Conservation (phyloP, 129 eudicot genomes). For the Chrysanthemum makinoi region DNA sequence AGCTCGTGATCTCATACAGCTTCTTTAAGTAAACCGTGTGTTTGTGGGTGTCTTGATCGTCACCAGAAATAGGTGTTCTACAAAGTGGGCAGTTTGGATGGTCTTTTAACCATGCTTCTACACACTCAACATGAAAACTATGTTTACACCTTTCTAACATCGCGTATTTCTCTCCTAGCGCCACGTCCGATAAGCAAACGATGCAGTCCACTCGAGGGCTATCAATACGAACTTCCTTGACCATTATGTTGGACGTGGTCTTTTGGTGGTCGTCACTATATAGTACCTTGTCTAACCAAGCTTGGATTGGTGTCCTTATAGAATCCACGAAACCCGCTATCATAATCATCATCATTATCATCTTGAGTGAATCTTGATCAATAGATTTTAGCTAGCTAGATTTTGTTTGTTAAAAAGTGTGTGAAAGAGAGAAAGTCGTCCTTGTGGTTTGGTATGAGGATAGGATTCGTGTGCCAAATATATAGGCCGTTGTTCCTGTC, state of each 20-base stretch:
- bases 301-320: conserved; percentile 22
- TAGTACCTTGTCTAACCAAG: conserved; percentile 17
- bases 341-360: conserved; percentile 41
- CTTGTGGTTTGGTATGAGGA: conserved; percentile 4
- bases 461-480: conserved; percentile 1
- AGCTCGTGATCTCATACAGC: not conserved
- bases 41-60: not conserved
- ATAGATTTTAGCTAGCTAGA: too few species aligned
- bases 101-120: conserved; percentile 28
- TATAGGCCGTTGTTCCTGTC: conserved; percentile 8
- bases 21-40: conserved; percentile 11
- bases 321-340: conserved; percentile 30
- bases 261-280: not conserved
- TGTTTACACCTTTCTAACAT: conserved; percentile 21
- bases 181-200: conserved; percentile 27
- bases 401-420: not conserved
- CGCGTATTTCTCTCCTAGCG: conserved; percentile 17
- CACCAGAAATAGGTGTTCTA: conserved; percentile 22
- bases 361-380: not conserved
- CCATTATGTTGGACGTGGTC: not conserved
- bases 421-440: not conserved
- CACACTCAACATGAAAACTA: conserved; percentile 34
- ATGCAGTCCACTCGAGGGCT: conserved; percentile 20
- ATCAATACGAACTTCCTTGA: not conserved
- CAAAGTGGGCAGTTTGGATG: conserved; percentile 37